Base-by-base conservation (phyloP, 352 stramenopile species). In the Blastocystis sp. region DNA sequence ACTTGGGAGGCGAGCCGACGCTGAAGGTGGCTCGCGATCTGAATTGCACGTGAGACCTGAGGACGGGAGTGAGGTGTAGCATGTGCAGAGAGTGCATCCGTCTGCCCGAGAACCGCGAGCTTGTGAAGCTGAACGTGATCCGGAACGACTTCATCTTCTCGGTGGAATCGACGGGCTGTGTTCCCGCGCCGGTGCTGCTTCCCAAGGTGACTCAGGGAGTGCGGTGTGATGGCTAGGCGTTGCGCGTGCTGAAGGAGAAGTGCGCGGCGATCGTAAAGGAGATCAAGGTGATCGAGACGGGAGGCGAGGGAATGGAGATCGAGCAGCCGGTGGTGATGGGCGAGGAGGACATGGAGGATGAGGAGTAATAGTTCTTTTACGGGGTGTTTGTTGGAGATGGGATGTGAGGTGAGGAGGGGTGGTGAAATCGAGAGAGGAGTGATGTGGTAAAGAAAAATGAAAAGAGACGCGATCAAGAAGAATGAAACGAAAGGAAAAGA, bases 131-230 rank as follows among this genome's bases (percentile, higher is more conserved):
- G 35, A 67, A 90, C n/a, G 62, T 90, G 39, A 80, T 90, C 26
- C 76, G 69, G 31, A 81, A 92, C n/a, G 91, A 92, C 59, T 92
- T 92, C 65, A 92, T 92, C 62, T 92, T 92, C 63, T 90, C 82
- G 29, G 90, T 92, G n/a, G 91, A 92, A 71, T 90, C 51, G 51
- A 88, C 91, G 1, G 91, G 91, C 50, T 74, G 61, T 6, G 35
- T 92, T 0, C 79, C 71, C n/a, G 51, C 90, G 0, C 31, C 50
- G 29, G 59, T 29, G 59, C 29, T 92, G 31, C 77, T 92, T 13
- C 61, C 61, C 24, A 31, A 55, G 3, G 77, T 88, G 45, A 1
- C 19, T 26, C 4, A 41, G 13, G 45, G 3, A n/a, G 60, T 66
- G 31, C 12, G n/a, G 13, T 6, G 45, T 88, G 61, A 88, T 16